These are phyloP conservation scores for Tranzscheliella williamsii DNA, from an alignment of 1,284 basidiomycete genomes.

Conservation along the genomic window DNA sequence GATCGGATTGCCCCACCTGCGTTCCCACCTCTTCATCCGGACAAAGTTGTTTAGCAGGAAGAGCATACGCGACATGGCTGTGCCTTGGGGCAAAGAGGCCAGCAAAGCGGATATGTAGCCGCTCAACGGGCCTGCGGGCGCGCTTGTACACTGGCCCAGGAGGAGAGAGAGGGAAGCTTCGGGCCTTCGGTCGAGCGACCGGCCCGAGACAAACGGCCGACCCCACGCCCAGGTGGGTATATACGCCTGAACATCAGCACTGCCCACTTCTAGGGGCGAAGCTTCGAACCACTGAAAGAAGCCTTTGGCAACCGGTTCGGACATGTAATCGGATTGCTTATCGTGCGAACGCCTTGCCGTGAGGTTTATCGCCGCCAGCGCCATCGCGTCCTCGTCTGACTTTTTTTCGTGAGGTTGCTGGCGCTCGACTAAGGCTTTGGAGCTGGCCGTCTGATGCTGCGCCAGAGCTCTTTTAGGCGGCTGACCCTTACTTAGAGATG, in stretches of 20 bases:
- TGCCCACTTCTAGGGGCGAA: constrained; percentile 58
- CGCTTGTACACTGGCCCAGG: constrained; percentile 59
- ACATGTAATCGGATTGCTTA: constrained; percentile 3
- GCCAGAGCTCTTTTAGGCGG: constrained; percentile 31
- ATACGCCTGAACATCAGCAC: constrained; percentile 57
- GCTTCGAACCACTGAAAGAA: constrained; percentile 61
- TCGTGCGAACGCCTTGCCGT: background rate
- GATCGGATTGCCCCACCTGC: constrained; percentile 58
- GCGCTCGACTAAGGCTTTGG: constrained; percentile 2
- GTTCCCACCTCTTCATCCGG: constrained; percentile 51
- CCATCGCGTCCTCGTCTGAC: background rate
- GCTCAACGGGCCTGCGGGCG: constrained; percentile 57
- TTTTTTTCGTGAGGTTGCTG: background rate
- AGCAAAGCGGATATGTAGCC: constrained; percentile 56
- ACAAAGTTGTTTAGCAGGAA: constrained; percentile 52
- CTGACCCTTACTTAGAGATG: constrained; percentile 34
- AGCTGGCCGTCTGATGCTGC: constrained; percentile 30
- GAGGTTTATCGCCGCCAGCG: too few species aligned
- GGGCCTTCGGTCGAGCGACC: constrained; percentile 39
- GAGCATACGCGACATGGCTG: constrained; percentile 42
- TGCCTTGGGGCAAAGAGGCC: constrained; percentile 51
- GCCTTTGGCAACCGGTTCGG: constrained; percentile 8
- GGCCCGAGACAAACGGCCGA: constrained; percentile 49
- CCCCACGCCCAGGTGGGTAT: constrained; percentile 61
- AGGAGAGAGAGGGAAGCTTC: constrained; percentile 54